Evolutionary conservation across 1,284 basidiomycete genomes (phyloP).

Genomic region (Somion occarium): DNA sequence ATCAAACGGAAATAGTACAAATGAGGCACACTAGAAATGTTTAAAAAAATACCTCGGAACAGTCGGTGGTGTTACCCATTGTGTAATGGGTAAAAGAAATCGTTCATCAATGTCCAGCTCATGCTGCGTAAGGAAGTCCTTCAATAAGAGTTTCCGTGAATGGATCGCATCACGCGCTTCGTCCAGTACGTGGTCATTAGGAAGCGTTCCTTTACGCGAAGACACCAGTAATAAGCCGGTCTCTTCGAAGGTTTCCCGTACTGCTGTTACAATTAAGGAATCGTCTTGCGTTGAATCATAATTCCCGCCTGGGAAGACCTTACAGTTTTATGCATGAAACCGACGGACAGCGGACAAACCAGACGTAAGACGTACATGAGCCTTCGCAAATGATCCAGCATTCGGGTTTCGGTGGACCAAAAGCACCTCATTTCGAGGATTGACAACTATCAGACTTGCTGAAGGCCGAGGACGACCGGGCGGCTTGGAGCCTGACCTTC

Average conservation of each 20-base stretch:
- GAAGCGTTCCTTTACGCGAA: constrained; percentile 11
- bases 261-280: constrained; percentile 54
- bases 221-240: constrained; percentile 62
- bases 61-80: constrained; percentile 62
- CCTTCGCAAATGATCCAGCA: constrained; percentile 57
- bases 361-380: constrained; percentile 52
- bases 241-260: constrained; percentile 73
- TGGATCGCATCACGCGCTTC: constrained; percentile 54
- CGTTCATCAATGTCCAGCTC: constrained; percentile 37
- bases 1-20: constrained; percentile 3
- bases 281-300: constrained; percentile 54
- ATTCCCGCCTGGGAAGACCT: constrained; percentile 76
- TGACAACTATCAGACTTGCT: constrained; percentile 61
- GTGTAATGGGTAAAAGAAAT: constrained; percentile 57
- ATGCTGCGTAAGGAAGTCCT: constrained; percentile 46
- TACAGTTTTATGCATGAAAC: too few relatives aligned
- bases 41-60: constrained; percentile 42
- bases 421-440: constrained; percentile 58
- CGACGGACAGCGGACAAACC: too few relatives aligned
- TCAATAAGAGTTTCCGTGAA: constrained; percentile 43
- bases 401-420: constrained; percentile 64
- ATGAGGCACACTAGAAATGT: too few relatives aligned
- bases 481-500: background rate
- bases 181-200: constrained; percentile 40
- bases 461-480: constrained; percentile 44